Conservation (phyloP, 768 basidiomycete species). For the Amanita thiersii region DNA sequence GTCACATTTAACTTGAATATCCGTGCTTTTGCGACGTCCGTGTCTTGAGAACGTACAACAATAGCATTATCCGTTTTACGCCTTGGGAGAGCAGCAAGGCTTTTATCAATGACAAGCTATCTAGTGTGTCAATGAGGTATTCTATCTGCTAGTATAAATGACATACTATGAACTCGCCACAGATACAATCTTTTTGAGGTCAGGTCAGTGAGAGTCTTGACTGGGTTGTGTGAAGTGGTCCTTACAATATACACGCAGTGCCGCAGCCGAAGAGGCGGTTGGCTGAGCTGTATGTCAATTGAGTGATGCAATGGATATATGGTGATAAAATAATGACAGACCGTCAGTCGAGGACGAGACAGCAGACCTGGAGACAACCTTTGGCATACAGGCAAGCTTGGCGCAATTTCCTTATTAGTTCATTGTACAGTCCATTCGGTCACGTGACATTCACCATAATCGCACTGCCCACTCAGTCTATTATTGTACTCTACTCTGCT, state of each 20-base stretch:
- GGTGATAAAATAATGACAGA: constrained; percentile 22
- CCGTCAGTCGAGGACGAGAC: constrained; percentile 86
- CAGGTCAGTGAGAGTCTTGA: constrained; percentile 1
- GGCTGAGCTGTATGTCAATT: constrained; percentile 48
- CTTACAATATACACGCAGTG: constrained; percentile 78
- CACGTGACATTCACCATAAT: constrained; percentile 11
- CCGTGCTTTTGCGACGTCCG: constrained; percentile 44
- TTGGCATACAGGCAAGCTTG: constrained; percentile 57
- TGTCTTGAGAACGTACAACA: constrained; percentile 71
- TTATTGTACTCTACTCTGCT: constrained; percentile 14
- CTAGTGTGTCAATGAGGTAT: constrained; percentile 1
- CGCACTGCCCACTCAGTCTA: constrained; percentile 14
- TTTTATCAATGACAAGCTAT: constrained; percentile 79
- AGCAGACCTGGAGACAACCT: constrained; percentile 83
- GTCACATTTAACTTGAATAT: constrained; percentile 86
- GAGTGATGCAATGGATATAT: neutral
- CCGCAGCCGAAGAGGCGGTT: constrained; percentile 70
- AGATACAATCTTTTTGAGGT: constrained; percentile 82
- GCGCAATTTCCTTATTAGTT: neutral
- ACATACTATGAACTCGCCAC: constrained; percentile 80
- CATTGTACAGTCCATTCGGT: too few species aligned
- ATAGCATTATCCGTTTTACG: constrained; percentile 75
- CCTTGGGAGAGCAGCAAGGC: constrained; percentile 56
- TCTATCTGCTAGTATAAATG: neutral
- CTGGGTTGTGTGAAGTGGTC: neutral